A percentile compares a stretch with the other conserved stretches of the same genome.
Conservation (phyloP, 176 grass and related monocot genomes). For the Zoysia japonica region DNA sequence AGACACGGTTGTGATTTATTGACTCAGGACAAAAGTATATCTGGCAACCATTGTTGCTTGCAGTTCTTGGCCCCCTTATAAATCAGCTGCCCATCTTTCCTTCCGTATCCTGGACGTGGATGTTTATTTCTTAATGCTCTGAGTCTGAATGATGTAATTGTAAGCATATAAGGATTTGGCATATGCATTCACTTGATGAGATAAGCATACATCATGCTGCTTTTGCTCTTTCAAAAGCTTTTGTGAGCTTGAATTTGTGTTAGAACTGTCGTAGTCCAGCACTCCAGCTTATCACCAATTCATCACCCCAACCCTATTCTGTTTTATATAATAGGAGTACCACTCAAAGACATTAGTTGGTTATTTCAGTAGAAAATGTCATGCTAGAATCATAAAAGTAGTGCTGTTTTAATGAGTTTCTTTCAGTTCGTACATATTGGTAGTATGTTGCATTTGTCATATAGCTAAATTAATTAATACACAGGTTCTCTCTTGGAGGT, state of each 20-base stretch:
- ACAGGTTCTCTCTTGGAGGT: slow-evolving; percentile 64
- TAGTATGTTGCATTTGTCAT: background rate
- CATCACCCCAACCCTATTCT: too few species aligned
- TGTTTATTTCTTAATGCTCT: slow-evolving; percentile 1
- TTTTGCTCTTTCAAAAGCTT: background rate
- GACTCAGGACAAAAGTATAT: background rate
- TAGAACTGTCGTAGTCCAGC: background rate
- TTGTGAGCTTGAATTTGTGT: background rate
- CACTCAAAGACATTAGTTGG: background rate
- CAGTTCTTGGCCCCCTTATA: background rate
- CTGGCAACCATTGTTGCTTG: background rate
- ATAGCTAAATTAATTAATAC: background rate
- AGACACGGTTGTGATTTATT: background rate
- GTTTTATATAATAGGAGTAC: too few species aligned
- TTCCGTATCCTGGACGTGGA: background rate
- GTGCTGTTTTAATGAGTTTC: background rate
- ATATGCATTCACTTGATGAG: slow-evolving; percentile 2
- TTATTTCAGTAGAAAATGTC: background rate
- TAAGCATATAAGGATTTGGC: background rate
- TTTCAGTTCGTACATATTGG: background rate
- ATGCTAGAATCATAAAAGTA: background rate
- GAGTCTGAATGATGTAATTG: background rate
- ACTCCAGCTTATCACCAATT: too few species aligned
- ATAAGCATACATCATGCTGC: background rate
- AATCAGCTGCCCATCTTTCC: background rate